phyloP scores from a whole-genome alignment of 2,329 filamentous ascomycete genomes.

The Knoxdaviesia capensis region DNA sequence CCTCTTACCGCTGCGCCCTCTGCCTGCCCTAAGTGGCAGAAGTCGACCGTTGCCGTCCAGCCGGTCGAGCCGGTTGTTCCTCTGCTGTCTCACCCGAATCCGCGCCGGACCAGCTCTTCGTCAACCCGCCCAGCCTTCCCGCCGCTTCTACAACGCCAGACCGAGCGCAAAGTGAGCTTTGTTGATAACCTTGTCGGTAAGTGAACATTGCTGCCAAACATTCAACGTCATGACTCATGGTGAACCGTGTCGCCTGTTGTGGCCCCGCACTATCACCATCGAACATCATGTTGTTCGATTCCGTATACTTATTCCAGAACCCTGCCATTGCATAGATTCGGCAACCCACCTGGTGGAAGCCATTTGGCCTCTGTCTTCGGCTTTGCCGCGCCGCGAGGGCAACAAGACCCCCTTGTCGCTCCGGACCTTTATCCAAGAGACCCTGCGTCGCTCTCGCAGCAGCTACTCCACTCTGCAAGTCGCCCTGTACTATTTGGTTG shows the following conservation, averaged over 20 bases:
- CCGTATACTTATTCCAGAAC: too few species aligned
- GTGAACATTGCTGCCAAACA: slow-evolving; percentile 18
- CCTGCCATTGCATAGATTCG: slow-evolving; percentile 45
- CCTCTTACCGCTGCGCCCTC: too few species aligned
- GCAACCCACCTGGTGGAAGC: slow-evolving; percentile 93
- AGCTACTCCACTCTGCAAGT: slow-evolving; percentile 97
- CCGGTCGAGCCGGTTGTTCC: too few species aligned
- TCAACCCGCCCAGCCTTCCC: slow-evolving; percentile 39
- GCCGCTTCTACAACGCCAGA: slow-evolving; percentile 64
- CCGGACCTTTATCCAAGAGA: slow-evolving; percentile 94
- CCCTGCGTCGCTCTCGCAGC: slow-evolving; percentile 77
- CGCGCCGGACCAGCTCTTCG: slow-evolving; percentile 32
- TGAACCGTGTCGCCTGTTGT: too few species aligned
- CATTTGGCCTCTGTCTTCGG: slow-evolving; percentile 85
- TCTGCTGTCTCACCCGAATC: slow-evolving; percentile 28
- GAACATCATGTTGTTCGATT: background rate
- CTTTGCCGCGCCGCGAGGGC: slow-evolving; percentile 44
- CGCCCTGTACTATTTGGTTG: slow-evolving; percentile 83
- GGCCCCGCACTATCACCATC: slow-evolving; percentile 1
- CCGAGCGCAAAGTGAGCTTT: slow-evolving; percentile 83
- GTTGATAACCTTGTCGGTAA: slow-evolving; percentile 97
- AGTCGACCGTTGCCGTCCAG: too few species aligned
- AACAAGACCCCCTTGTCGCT: slow-evolving; percentile 68
- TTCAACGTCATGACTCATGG: slow-evolving; percentile 5
- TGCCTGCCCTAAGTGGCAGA: too few species aligned